phyloP scores from a whole-genome alignment of 306 rosid species.

The Fragaria vesca region DNA sequence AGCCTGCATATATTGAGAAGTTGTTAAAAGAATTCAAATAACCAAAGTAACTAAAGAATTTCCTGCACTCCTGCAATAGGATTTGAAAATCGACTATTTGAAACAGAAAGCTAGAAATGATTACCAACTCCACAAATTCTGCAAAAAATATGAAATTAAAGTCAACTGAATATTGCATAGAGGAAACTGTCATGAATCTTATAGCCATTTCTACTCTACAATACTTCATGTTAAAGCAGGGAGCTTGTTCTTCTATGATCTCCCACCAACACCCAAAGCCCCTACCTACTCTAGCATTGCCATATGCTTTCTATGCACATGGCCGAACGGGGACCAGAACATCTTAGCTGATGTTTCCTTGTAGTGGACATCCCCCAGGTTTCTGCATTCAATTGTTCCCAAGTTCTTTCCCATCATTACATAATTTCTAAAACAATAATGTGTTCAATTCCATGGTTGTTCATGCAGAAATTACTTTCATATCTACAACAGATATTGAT shows the following conservation, averaged over 20 bases:
- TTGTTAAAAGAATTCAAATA: not conserved
- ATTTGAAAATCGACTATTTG: not conserved
- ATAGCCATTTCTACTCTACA: not conserved
- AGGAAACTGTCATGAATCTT: not conserved
- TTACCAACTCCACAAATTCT: not conserved
- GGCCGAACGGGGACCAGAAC: not conserved
- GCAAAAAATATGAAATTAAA: not conserved
- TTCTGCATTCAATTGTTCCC: not conserved
- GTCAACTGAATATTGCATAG: not conserved
- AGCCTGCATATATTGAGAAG: constrained; percentile 56
- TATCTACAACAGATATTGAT: not conserved
- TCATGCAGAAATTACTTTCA: not conserved
- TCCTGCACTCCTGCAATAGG: not conserved
- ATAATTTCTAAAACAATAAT: not conserved
- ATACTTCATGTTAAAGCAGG: not conserved
- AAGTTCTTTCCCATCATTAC: not conserved
- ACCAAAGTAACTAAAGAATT: not conserved
- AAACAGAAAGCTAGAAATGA: not conserved
- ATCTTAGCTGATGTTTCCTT: not conserved
- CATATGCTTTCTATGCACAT: not conserved
- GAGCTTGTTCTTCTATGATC: not conserved
- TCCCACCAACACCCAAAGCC: constrained; percentile 1
- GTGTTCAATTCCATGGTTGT: not conserved
- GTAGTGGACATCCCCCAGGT: not conserved
- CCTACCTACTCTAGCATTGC: not conserved